phyloP scores from a whole-genome alignment of 1,284 basidiomycete species.

The Leccinum laetum region DNA sequence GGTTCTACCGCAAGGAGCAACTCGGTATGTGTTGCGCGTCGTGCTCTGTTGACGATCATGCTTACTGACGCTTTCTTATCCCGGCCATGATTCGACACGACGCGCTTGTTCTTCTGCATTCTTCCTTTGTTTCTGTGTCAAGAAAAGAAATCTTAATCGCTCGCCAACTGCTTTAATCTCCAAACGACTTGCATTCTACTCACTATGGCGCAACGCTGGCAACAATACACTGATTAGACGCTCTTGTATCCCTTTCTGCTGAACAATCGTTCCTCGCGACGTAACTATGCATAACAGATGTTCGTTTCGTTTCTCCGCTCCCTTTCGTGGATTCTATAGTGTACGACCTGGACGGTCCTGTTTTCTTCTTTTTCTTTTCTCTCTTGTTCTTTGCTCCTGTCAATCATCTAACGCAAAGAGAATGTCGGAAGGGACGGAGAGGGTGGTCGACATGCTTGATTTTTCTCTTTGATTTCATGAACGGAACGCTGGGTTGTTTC shows the following conservation, averaged over 20 bases:
- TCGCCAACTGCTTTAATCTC: neutral
- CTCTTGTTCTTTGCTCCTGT: neutral
- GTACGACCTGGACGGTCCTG: neutral
- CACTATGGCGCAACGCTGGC: neutral
- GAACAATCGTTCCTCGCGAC: neutral
- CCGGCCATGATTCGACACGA: constrained; percentile 6
- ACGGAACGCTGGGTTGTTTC: neutral
- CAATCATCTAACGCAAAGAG: neutral
- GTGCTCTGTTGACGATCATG: neutral
- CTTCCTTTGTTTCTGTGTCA: neutral
- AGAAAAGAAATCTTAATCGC: neutral
- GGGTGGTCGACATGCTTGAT: neutral
- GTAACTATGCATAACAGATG: neutral
- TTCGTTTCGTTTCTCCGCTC: neutral
- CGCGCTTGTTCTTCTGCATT: neutral
- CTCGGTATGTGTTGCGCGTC: constrained; percentile 47
- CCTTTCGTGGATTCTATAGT: neutral
- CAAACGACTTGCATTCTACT: neutral
- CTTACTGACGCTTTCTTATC: constrained; percentile 2
- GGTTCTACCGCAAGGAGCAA: constrained; percentile 92
- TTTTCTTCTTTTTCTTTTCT: neutral
- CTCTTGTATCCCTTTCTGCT: neutral
- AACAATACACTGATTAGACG: neutral
- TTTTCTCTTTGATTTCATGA: neutral
- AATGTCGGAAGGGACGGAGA: neutral